Base-by-base conservation (phyloP, 352 stramenopile species). In the Phytophthora citrophthora region DNA sequence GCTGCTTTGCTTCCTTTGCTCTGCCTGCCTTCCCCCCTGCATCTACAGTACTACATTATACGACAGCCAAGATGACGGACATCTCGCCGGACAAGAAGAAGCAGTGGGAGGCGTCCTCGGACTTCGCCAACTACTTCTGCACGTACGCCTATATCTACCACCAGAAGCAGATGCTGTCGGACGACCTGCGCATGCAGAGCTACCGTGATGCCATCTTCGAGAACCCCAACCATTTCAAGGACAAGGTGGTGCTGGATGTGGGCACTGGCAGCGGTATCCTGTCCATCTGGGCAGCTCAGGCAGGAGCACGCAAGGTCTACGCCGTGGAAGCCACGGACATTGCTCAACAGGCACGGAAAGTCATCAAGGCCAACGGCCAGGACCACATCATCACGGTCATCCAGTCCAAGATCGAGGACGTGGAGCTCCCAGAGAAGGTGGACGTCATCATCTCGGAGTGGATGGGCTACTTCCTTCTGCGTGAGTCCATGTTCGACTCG, bases 361-460 rank as follows among this genome's bases (percentile, higher is more conserved):
- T 99, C 32, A 94, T 99, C 50, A 90, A 97, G 53, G 91, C 93
- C 13, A 99, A 99, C 83, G 81, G 90, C 40, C 89, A 99, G 57
- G 86, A 96, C 74, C 79, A 98, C 72, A 90, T 99, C 60, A 90
- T 99, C 23, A 98, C 97, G 16, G 97, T 99, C 32, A 99, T 99
- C 70, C 95, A 99, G 84, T 90, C 94, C 53, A 98, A 98, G 70
- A 97, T 99, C 4, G 98, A 99, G 77, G 96, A 99, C 53, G 89
- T 99, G 16, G 72, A 98, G 61, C 83, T 99, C 2, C 96, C 97
- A 0, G 95, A 99, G 72, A 97, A 98, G 67, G 98, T 99, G 27
- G 98, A 99, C 75, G 98, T 99, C 58, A 99, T 99, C 54, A 97
- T 99, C 55, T 99, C 95, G 11, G 97, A 99, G 82, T 99, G 97